Evolutionary conservation across 495 filamentous ascomycete genomes (phyloP).

Genomic region (Rhypophila decipiens): DNA sequence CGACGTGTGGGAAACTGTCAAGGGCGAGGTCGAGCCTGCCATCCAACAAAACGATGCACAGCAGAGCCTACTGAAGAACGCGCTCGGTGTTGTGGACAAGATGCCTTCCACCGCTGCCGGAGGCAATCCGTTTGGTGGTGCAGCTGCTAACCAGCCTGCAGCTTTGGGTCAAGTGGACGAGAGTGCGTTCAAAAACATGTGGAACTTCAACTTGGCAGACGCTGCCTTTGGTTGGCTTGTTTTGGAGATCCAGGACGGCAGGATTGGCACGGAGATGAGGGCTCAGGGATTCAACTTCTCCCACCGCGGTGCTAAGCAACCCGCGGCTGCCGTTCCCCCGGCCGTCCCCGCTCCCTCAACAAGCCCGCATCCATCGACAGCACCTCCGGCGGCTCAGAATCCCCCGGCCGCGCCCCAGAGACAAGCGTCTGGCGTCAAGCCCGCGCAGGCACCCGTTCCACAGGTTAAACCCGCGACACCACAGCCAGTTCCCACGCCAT

Average conservation of each 20-base stretch:
- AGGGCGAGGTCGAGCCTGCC: slow-evolving; percentile 86
- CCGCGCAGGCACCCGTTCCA: slow-evolving; percentile 27
- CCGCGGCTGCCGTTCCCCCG: slow-evolving; percentile 26
- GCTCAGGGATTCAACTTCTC: slow-evolving; percentile 99
- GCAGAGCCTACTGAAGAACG: slow-evolving; percentile 82
- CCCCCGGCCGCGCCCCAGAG: slow-evolving; percentile 29
- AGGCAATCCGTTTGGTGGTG: slow-evolving; percentile 92
- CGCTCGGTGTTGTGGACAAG: slow-evolving; percentile 83
- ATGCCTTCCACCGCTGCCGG: slow-evolving; percentile 94
- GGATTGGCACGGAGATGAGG: slow-evolving; percentile 97
- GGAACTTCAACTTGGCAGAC: slow-evolving; percentile 99
- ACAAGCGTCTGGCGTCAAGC: slow-evolving; percentile 28
- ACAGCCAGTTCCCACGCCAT: slow-evolving; percentile 27
- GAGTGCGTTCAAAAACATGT: slow-evolving; percentile 99
- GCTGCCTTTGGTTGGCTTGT: slow-evolving; percentile 96
- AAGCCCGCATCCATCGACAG: slow-evolving; percentile 26
- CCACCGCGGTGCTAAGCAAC: slow-evolving; percentile 66
- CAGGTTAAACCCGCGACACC: slow-evolving; percentile 51
- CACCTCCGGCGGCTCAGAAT: slow-evolving; percentile 30
- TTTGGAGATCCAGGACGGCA: slow-evolving; percentile 84
- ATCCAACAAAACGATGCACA: slow-evolving; percentile 90
- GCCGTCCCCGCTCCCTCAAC: slow-evolving; percentile 23
- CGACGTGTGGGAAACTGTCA: slow-evolving; percentile 99
- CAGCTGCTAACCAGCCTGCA: slow-evolving; percentile 56
- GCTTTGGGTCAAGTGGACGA: slow-evolving; percentile 88